Conservation (phyloP, 768 basidiomycete genomes). For the Cantharellus anzutake region DNA sequence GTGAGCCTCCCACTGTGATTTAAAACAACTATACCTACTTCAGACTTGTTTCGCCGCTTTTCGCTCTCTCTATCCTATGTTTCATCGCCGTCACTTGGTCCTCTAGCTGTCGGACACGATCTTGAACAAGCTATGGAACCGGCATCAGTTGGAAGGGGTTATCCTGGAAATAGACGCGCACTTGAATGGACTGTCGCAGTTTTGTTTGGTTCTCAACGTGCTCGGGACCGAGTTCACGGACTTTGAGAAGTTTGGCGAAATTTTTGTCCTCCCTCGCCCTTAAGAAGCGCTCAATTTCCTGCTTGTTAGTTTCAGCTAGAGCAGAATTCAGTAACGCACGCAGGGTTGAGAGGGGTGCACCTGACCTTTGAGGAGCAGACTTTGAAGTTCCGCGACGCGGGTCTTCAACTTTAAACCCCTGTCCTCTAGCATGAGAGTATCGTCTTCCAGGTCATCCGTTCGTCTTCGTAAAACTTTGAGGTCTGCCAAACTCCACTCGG, state of each 20-base stretch:
- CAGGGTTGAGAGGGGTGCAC: neutral
- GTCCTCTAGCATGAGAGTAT: conserved; percentile 4
- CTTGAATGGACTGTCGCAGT: conserved; percentile 52
- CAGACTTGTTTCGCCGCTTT: conserved; percentile 39
- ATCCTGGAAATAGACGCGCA: conserved; percentile 13
- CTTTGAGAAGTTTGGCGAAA: conserved; percentile 54
- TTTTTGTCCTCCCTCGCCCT: conserved; percentile 62
- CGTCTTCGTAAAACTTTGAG: conserved; percentile 1
- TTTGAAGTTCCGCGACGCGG: conserved; percentile 15
- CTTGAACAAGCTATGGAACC: conserved; percentile 35
- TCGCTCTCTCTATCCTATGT: conserved; percentile 42
- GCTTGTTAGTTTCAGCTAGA: conserved; percentile 58
- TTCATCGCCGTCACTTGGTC: conserved; percentile 49
- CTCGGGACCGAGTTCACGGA: conserved; percentile 72
- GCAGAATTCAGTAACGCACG: neutral
- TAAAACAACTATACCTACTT: conserved; percentile 25
- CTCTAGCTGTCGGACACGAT: conserved; percentile 65
- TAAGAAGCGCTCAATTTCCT: conserved; percentile 66
- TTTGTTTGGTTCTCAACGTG: conserved; percentile 66
- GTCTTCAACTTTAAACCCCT: conserved; percentile 10
- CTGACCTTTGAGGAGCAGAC: conserved; percentile 17
- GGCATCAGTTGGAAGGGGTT: conserved; percentile 3
- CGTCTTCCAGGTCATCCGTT: neutral
- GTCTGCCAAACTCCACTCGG: conserved; percentile 2
- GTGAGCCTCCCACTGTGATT: neutral